Percentiles rank a stretch among this genome's conserved stretches.
Evolutionary conservation across 805 yeast species (phyloP).

Genomic region (Cyberlindnera maritima): DNA sequence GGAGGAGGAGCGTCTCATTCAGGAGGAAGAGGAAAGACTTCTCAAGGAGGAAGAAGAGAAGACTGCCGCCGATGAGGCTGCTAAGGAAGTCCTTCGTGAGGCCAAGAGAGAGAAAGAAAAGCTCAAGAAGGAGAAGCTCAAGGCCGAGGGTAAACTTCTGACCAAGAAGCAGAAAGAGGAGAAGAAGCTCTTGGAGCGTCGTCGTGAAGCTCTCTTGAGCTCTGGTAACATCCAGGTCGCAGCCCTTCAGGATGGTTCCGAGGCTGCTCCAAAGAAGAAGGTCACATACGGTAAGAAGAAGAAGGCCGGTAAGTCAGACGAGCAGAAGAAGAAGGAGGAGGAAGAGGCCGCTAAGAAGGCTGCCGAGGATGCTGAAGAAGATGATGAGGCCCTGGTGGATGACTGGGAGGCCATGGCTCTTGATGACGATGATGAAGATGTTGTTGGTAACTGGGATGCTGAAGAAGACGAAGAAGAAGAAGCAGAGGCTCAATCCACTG

Average conservation of each 20-base stretch:
- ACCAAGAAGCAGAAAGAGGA: constrained; percentile 96
- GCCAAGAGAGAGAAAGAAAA: constrained; percentile 85
- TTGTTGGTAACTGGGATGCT: constrained; percentile 50
- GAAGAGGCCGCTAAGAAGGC: constrained; percentile 23
- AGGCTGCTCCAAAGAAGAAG: constrained; percentile 53
- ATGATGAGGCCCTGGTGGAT: constrained; percentile 53
- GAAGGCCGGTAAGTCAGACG: constrained; percentile 37
- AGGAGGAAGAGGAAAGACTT: constrained; percentile 68
- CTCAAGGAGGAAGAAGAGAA: constrained; percentile 50
- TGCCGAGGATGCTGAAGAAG: constrained; percentile 24
- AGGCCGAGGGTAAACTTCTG: constrained; percentile 92
- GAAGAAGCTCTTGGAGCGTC: constrained; percentile 78
- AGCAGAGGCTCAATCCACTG: no score
- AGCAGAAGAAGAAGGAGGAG: constrained; percentile 28
- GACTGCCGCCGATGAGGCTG: constrained; percentile 40
- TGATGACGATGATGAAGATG: constrained; percentile 57
- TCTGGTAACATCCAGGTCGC: constrained; percentile 72
- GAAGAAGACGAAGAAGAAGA: constrained; percentile 23
- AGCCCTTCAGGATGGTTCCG: constrained; percentile 48
- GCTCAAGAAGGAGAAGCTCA: constrained; percentile 83
- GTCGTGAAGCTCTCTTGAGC: constrained; percentile 80
- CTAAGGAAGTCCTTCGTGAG: constrained; percentile 53
- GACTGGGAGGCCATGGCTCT: constrained; percentile 82
- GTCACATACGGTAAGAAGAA: constrained; percentile 73
- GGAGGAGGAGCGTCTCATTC: constrained; percentile 71